Conservation (phyloP, 352 stramenopile genomes). For the Phytopythium boreale region DNA sequence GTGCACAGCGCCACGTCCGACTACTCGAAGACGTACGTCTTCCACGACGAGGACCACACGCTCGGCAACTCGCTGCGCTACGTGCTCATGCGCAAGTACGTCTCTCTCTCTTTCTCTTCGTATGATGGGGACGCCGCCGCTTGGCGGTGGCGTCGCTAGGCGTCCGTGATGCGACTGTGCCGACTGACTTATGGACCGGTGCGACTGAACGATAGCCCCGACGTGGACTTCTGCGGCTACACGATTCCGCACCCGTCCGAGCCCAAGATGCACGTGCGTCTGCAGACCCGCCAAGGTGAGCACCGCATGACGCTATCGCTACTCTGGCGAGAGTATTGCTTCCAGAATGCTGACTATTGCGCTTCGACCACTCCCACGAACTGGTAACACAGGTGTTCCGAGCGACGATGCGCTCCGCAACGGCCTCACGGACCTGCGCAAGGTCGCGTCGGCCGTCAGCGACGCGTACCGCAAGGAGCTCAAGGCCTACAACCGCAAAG, state of each 20-base stretch:
- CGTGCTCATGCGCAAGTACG: conserved; percentile 89
- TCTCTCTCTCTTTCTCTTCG: conserved; percentile 10
- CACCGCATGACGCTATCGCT: no score
- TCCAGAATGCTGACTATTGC: conserved; percentile 3
- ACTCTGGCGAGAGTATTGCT: no score
- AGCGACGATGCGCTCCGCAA: conserved; percentile 61
- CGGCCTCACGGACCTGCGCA: conserved; percentile 68
- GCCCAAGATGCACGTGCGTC: conserved; percentile 92
- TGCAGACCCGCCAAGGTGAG: conserved; percentile 82
- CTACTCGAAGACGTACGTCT: conserved; percentile 86
- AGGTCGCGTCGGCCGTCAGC: conserved; percentile 64
- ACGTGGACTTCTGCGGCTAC: conserved; percentile 94
- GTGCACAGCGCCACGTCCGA: conserved; percentile 77
- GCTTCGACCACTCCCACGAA: background rate
- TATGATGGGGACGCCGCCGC: background rate
- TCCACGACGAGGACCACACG: conserved; percentile 90
- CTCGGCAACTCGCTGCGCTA: conserved; percentile 90
- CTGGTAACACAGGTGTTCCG: conserved; percentile 32
- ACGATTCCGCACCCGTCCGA: conserved; percentile 95
- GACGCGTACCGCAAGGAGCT: conserved; percentile 83
- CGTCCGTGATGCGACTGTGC: background rate
- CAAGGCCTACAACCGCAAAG: conserved; percentile 80
- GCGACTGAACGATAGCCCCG: conserved; percentile 39
- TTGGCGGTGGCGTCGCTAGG: background rate
- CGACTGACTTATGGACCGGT: background rate